Evolutionary conservation across 805 yeast species (phyloP).

Genomic region (Ogataea methylovora): DNA sequence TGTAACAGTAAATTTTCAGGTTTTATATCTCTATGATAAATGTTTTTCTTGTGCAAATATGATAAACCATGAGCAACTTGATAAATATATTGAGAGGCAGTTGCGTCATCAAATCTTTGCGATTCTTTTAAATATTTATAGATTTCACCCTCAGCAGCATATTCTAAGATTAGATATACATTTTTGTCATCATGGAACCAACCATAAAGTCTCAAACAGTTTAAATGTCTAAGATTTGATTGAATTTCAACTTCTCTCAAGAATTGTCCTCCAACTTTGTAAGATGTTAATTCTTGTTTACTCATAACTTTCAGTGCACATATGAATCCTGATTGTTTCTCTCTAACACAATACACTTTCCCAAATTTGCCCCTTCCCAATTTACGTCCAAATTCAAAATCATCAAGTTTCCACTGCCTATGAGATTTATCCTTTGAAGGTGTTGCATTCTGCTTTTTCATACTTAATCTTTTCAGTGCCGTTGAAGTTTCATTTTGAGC

Average conservation of each 20-base stretch:
- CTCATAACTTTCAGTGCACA: conserved; percentile 92
- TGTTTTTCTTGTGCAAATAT: conserved; percentile 70
- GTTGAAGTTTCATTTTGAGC: too few relatives aligned
- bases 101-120: conserved; percentile 62
- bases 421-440: too few relatives aligned
- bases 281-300: conserved; percentile 65
- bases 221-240: conserved; percentile 66
- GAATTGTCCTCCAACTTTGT: conserved; percentile 77
- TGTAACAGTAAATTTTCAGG: conserved; percentile 88
- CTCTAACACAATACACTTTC: conserved; percentile 81
- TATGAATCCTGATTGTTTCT: conserved; percentile 64
- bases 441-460: too few relatives aligned
- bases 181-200: conserved; percentile 76
- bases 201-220: conserved; percentile 74
- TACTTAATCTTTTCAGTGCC: too few relatives aligned
- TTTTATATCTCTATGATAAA: conserved; percentile 88
- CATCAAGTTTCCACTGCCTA: conserved; percentile 32
- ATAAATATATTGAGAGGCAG: conserved; percentile 70
- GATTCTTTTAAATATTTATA: conserved; percentile 63
- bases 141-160: conserved; percentile 79
- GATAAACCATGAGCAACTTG: conserved; percentile 78
- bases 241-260: conserved; percentile 91
- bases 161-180: conserved; percentile 81
- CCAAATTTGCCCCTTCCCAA: conserved; percentile 95
- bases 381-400: conserved; percentile 81